phyloP scores from a whole-genome alignment of 768 basidiomycete species.

The Tylopilus sp. region DNA sequence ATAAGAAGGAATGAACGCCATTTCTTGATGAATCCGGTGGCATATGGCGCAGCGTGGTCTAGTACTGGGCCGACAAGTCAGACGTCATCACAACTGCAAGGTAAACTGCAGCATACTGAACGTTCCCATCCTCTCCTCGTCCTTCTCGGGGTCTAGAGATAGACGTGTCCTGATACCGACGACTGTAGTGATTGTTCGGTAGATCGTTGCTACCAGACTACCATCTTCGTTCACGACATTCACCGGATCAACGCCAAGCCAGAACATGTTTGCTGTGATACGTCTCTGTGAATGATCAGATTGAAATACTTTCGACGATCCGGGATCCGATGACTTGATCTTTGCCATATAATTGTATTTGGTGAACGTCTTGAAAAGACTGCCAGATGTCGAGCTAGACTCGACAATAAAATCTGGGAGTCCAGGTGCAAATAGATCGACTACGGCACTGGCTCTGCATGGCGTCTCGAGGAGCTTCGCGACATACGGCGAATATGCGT shows the following conservation, averaged over 20 bases:
- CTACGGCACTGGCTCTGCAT: not conserved
- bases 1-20: no score
- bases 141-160: no score
- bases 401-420: no score
- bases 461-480: not conserved
- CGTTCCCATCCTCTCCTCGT: slow-evolving; percentile 6
- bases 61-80: not conserved
- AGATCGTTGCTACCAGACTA: not conserved
- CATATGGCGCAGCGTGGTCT: not conserved
- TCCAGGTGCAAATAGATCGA: slow-evolving; percentile 11
- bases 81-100: not conserved
- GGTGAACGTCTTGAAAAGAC: slow-evolving; percentile 8
- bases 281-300: not conserved
- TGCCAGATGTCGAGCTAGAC: slow-evolving; percentile 18
- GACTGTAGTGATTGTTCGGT: no score
- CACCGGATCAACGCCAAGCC: not conserved
- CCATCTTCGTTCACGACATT: not conserved
- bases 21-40: no score
- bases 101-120: slow-evolving; percentile 3
- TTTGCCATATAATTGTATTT: slow-evolving; percentile 4
- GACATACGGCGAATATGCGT: slow-evolving; percentile 5
- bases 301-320: not conserved
- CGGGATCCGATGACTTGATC: not conserved
- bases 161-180: not conserved
- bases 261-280: not conserved